phyloP scores from a whole-genome alignment of 164 flowering plant species.

The Brasenia schreberi region DNA sequence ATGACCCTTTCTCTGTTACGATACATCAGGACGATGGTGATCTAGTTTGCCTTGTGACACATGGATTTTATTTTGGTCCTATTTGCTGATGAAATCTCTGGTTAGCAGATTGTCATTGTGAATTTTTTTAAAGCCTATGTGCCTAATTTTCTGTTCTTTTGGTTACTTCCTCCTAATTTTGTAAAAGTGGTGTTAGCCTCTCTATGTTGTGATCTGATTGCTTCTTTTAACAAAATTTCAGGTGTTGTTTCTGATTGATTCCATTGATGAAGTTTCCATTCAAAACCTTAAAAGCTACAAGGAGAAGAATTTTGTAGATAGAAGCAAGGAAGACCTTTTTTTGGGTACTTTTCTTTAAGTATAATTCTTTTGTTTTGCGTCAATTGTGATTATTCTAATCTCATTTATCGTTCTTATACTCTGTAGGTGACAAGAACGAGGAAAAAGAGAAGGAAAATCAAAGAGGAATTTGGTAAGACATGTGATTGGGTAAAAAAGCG shows the following conservation, averaged over 20 bases:
- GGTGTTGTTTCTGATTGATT: slow-evolving; percentile 88
- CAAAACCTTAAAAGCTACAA: slow-evolving; percentile 79
- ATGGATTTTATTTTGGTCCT: too few relatives aligned
- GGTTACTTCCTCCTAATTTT: background rate
- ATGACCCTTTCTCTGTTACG: too few relatives aligned
- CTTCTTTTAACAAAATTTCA: slow-evolving; percentile 9
- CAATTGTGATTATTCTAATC: background rate
- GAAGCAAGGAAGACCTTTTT: slow-evolving; percentile 93
- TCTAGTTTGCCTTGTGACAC: too few relatives aligned
- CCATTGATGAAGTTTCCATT: slow-evolving; percentile 89
- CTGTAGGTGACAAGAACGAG: slow-evolving; percentile 68
- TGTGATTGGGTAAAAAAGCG: slow-evolving; percentile 94
- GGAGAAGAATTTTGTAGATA: slow-evolving; percentile 88
- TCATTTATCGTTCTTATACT: background rate
- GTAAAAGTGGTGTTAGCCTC: background rate
- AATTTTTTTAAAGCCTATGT: too few relatives aligned
- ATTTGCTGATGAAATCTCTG: too few relatives aligned
- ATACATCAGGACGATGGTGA: too few relatives aligned
- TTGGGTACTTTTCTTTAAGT: slow-evolving; percentile 38
- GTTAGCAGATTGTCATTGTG: too few relatives aligned
- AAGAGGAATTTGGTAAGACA: slow-evolving; percentile 70
- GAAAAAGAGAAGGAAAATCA: slow-evolving; percentile 68
- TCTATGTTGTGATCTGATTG: background rate
- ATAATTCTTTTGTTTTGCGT: background rate
- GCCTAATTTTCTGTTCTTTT: background rate